phyloP scores from a whole-genome alignment of 768 basidiomycete species.

The Chalciporus piperatus region DNA sequence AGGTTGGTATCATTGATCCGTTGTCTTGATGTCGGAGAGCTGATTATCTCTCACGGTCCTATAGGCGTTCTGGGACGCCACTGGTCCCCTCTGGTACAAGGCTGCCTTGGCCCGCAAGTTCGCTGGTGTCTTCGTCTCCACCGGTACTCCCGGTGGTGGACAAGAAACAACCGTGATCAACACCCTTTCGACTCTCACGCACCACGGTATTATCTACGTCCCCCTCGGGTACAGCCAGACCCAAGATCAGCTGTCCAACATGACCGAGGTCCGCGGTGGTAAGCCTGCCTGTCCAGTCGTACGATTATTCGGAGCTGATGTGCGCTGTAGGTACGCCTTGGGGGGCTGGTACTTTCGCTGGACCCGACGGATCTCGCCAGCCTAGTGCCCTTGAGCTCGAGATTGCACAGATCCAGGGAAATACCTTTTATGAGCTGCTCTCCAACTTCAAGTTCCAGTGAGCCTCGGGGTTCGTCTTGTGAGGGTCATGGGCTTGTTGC shows the following conservation, averaged over 20 bases:
- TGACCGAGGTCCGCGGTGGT: conserved; percentile 60
- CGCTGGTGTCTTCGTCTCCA: conserved; percentile 72
- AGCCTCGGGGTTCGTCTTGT: too few species aligned
- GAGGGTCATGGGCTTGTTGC: too few species aligned
- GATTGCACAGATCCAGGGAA: conserved; percentile 51
- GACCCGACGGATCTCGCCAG: conserved; percentile 44
- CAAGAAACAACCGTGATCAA: conserved; percentile 60
- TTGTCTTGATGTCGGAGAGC: neutral
- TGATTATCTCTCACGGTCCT: conserved; percentile 1
- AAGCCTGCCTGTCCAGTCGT: neutral
- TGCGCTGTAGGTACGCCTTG: conserved; percentile 58
- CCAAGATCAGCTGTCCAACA: conserved; percentile 41
- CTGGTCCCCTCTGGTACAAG: conserved; percentile 60
- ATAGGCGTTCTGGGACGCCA: conserved; percentile 73
- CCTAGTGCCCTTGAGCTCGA: conserved; percentile 51
- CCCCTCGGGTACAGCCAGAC: conserved; percentile 64
- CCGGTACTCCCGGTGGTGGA: conserved; percentile 70
- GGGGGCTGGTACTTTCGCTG: conserved; percentile 69
- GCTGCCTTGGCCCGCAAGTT: conserved; percentile 72
- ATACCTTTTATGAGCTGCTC: conserved; percentile 48
- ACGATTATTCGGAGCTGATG: neutral
- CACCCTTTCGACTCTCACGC: conserved; percentile 56
- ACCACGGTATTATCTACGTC: conserved; percentile 71
- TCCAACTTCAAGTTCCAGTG: conserved; percentile 38
- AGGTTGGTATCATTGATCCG: conserved; percentile 38